Percentiles rank a stretch among this genome's conserved stretches.
Conservation (phyloP, 2,329 filamentous ascomycete genomes). For the Aspergillus carbonarius region DNA sequence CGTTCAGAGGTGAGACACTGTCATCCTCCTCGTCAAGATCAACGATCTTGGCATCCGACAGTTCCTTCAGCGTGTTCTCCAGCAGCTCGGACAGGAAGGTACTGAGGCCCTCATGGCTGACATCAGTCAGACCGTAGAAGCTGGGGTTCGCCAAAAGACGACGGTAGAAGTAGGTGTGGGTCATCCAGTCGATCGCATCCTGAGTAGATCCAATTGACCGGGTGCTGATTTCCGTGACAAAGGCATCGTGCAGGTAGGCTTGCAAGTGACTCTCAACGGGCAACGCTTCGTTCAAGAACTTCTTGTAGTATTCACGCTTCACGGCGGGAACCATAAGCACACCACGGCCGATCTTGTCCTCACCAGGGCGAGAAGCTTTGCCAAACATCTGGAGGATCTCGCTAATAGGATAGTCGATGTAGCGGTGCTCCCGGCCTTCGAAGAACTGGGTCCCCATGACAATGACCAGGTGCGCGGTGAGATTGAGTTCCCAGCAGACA, state of each 20-base stretch:
- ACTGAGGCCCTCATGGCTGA: conserved; percentile 89
- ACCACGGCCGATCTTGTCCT: conserved; percentile 79
- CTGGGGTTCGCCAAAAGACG: conserved; percentile 92
- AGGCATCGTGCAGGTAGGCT: conserved; percentile 88
- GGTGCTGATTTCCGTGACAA: conserved; percentile 95
- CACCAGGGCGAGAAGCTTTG: conserved; percentile 75
- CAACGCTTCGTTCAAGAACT: conserved; percentile 93
- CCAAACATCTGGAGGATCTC: conserved; percentile 98
- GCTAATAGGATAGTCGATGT: conserved; percentile 91
- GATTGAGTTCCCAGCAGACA: conserved; percentile 93
- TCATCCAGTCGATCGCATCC: conserved; percentile 97
- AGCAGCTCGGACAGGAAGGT: conserved; percentile 92
- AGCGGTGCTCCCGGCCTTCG: conserved; percentile 93
- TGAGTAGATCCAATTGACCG: conserved; percentile 94
- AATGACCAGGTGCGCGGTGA: conserved; percentile 83
- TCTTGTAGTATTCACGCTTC: conserved; percentile 97
- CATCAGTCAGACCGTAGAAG: conserved; percentile 87
- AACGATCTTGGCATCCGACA: conserved; percentile 91
- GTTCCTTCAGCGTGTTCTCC: conserved; percentile 85
- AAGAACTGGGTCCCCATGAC: conserved; percentile 99
- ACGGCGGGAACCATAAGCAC: conserved; percentile 96
- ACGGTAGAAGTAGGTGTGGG: conserved; percentile 97
- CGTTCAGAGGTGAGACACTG: conserved; percentile 82
- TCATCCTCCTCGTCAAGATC: conserved; percentile 95
- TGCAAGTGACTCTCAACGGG: conserved; percentile 94